A percentile compares a stretch with the other conserved stretches of the same genome.
Conservation (phyloP, 345 rosid genomes). For the Eucalyptus rudis region DNA sequence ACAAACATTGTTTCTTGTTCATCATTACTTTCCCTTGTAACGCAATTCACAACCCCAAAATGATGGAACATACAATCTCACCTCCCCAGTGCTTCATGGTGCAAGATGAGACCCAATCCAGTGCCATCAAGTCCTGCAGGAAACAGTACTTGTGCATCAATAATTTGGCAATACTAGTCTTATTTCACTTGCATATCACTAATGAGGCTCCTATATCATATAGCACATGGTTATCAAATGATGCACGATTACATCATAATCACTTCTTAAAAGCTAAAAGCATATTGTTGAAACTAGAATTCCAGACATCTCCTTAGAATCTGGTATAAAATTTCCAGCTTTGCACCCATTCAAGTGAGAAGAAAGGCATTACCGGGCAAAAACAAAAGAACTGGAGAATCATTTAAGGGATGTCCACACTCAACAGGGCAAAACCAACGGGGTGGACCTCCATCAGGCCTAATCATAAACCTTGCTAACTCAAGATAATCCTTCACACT, state of each 20-base stretch:
- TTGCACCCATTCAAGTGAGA: background rate
- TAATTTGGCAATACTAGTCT: background rate
- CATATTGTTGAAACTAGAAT: background rate
- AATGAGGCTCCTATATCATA: background rate
- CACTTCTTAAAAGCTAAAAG: background rate
- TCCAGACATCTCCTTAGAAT: background rate
- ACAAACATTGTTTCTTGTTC: background rate
- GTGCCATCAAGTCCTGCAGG: conserved; percentile 54
- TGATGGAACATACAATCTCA: conserved; percentile 1
- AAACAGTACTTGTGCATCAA: background rate
- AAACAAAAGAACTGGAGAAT: conserved; percentile 67
- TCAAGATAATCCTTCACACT: conserved; percentile 63
- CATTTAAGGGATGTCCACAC: conserved; percentile 50
- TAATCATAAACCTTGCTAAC: conserved; percentile 38
- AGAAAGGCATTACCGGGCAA: conserved; percentile 49
- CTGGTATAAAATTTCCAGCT: background rate
- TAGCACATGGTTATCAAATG: background rate
- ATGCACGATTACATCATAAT: background rate
- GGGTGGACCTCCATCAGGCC: conserved; percentile 72
- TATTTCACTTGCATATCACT: background rate
- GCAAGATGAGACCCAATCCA: conserved; percentile 74
- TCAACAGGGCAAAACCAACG: conserved; percentile 88
- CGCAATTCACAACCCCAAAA: background rate
- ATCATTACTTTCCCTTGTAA: background rate
- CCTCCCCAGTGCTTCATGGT: conserved; percentile 83